Percentiles rank a stretch among this genome's conserved stretches.
Evolutionary conservation across 306 rosid species (phyloP).

Genomic region (Acacia melanoxylon): DNA sequence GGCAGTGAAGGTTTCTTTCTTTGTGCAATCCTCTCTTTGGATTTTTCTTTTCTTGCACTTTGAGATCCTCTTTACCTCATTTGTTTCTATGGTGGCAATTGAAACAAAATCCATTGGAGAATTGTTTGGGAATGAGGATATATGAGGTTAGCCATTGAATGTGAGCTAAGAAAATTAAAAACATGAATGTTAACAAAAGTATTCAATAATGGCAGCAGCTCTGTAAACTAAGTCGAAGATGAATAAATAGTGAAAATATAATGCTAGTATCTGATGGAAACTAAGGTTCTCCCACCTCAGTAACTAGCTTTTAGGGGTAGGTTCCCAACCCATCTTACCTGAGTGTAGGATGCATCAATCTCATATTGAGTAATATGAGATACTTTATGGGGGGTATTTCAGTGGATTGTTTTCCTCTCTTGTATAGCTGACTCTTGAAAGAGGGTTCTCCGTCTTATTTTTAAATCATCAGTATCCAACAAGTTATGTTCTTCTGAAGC

Average conservation of each 20-base stretch:
- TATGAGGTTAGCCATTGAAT: background rate
- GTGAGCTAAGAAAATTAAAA: background rate
- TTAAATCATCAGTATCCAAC: background rate
- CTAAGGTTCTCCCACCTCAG: background rate
- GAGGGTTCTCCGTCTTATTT: background rate
- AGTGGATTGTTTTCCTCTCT: background rate
- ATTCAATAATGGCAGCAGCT: background rate
- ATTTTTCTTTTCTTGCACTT: background rate
- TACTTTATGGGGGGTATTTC: too few relatives aligned
- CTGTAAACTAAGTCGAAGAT: background rate
- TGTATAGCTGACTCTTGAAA: background rate
- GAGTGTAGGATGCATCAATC: background rate
- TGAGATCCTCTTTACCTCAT: background rate
- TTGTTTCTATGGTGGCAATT: background rate
- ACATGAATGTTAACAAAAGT: background rate
- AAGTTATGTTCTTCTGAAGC: background rate
- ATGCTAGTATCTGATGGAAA: background rate
- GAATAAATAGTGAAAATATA: background rate
- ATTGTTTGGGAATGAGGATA: background rate
- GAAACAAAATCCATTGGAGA: background rate
- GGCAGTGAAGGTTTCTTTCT: background rate
- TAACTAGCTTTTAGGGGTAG: background rate
- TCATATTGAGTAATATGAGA: background rate
- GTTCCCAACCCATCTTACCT: background rate
- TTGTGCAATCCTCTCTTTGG: background rate